Conservation (phyloP, 495 filamentous ascomycete genomes). For the Aspergillus sclerotiicarbonarius region DNA sequence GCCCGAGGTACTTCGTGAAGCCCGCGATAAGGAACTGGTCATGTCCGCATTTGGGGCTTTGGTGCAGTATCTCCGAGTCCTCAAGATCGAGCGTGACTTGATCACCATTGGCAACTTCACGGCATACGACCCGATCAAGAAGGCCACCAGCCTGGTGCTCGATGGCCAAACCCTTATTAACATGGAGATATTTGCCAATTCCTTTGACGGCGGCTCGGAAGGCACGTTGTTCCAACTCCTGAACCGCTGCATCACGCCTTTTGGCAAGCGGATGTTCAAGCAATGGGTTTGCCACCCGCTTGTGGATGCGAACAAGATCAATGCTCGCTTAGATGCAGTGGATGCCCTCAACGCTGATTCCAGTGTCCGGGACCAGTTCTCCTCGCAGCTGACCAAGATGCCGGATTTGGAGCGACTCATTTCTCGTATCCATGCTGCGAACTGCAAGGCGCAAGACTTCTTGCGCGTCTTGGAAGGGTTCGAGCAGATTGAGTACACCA, state of each 20-base stretch:
- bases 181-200: slow-evolving; percentile 94
- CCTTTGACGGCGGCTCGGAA: slow-evolving; percentile 76
- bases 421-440: slow-evolving; percentile 88
- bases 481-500: slow-evolving; percentile 92
- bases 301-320: slow-evolving; percentile 80
- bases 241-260: slow-evolving; percentile 93
- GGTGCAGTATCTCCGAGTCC: slow-evolving; percentile 77
- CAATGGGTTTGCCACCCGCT: slow-evolving; percentile 98
- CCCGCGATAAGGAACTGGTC: slow-evolving; percentile 73
- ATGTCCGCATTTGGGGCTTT: slow-evolving; percentile 95
- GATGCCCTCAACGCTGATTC: slow-evolving; percentile 85
- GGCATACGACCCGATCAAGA: slow-evolving; percentile 91
- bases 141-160: slow-evolving; percentile 86
- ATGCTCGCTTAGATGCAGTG: slow-evolving; percentile 93
- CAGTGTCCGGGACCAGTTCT: slow-evolving; percentile 76
- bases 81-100: slow-evolving; percentile 87
- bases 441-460: slow-evolving; percentile 87
- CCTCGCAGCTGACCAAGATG: slow-evolving; percentile 79
- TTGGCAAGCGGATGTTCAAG: slow-evolving; percentile 93
- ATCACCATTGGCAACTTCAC: slow-evolving; percentile 88
- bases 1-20: slow-evolving; percentile 72
- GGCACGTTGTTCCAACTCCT: slow-evolving; percentile 89
- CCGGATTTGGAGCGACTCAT: slow-evolving; percentile 94
- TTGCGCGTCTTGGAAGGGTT: slow-evolving; percentile 94
- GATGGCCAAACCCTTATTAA: slow-evolving; percentile 98